Evolutionary conservation across 805 yeast genomes (phyloP), one percentile per base, ranked within the genome.

Genomic region (Lachancea kluyveri): DNA sequence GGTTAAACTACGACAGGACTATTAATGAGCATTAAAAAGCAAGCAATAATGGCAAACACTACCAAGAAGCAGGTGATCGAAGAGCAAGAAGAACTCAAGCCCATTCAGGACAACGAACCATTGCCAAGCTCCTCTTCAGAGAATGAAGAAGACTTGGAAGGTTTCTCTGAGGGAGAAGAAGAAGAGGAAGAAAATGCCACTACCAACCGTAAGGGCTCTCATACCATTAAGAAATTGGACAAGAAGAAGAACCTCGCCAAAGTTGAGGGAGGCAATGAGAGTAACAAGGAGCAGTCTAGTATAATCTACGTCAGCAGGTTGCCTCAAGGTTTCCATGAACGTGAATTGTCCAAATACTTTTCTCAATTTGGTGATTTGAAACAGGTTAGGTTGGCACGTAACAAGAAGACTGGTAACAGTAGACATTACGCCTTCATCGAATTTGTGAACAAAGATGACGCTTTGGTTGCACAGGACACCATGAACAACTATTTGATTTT

Each of bases 391-490:
- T 61, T 92, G 32, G 84, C 95, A 26, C 75, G 96, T 54, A 90
- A 84, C 65, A 87, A 82, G 59, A 81, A 79, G 52, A 79, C 94
- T 5, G 97, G 97, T 27, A 76, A 78, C 34, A 78, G 95, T 10
- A 88, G 86, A 62, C 96, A 87, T 57, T 90, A 77, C 58, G 97
- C 87, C 5, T 90, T 85, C 58, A 65, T 92, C 27, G 96, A 92
- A 60, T 92, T 90, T 52, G 72, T 70, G 24, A 68, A 75, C 33
- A 53, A 57, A 22, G 84, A 78, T 28, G 94, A 82, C 35, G 96
- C 97, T 26, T 71, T 76, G 45, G 68, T 87, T 40, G 98, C 96
- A 3, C 83, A 82, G 40, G 97, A 92, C 44, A 79, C 96, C 27
- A 92, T 92, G 98, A 79, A 92, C 61, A 92, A 92, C 62, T 92